Percentiles rank a stretch among this genome's conserved stretches.
Conservation (phyloP, 2,329 filamentous ascomycete species). For the Trichoderma aggressivum region DNA sequence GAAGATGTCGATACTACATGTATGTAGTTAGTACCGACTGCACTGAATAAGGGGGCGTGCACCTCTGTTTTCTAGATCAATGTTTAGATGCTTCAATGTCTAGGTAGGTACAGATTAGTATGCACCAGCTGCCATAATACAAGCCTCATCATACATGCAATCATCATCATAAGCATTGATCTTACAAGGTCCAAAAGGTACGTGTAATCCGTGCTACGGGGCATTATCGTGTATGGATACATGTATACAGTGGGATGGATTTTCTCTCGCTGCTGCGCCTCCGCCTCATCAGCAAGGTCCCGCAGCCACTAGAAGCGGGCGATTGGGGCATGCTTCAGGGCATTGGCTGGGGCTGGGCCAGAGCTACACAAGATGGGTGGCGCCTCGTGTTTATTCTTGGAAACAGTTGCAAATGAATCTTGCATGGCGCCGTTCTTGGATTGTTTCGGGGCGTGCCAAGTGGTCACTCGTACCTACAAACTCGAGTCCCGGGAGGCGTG, state of each 20-base stretch:
- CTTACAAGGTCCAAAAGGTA: too few species aligned
- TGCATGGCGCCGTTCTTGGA: background rate
- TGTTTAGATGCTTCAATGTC: background rate
- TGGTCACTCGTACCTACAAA: background rate
- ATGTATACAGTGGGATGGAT: background rate
- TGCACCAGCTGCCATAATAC: background rate
- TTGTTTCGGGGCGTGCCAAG: background rate
- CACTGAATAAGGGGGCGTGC: background rate
- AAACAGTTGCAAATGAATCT: background rate
- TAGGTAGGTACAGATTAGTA: too few species aligned
- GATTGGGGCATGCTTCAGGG: constrained; percentile 14
- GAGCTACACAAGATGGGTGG: background rate
- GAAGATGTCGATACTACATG: too few species aligned
- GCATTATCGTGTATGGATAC: background rate
- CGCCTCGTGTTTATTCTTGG: constrained; percentile 13
- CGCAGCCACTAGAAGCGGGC: constrained; percentile 16
- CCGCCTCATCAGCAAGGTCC: constrained; percentile 6
- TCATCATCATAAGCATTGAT: background rate
- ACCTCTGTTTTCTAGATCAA: background rate
- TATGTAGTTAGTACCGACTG: too few species aligned
- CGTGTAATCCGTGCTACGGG: background rate
- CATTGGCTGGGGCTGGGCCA: constrained; percentile 1
- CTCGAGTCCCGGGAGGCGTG: background rate
- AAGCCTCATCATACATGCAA: background rate
- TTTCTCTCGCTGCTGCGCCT: constrained; percentile 6